Base-by-base conservation (phyloP, 139 green algal genomes). In the Chlorella sp. region DNA sequence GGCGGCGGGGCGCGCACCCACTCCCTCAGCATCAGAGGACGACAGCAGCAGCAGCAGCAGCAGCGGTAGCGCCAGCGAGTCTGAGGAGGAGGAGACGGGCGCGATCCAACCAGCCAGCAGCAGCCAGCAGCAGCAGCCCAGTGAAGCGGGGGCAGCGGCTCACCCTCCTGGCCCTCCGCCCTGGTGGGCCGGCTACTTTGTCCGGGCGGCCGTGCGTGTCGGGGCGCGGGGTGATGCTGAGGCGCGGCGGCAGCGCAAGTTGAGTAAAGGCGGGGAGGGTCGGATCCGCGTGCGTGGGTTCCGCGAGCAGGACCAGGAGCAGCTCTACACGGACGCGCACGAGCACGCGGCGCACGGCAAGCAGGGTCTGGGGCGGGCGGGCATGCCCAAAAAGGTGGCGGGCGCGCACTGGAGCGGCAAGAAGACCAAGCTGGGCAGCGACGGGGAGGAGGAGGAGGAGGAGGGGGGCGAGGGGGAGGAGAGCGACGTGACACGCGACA, bases 291-390 rank as follows among this genome's bases (percentile, higher is more conserved):
- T 87, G 5, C 72, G 71, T 20, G 91, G 85, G 35, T 97, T 97
- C 67, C 74, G 67, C 71, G 92, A 97, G 77, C 50, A 94, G 63
- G 92, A 97, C 74, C 92, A 97, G 76, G 82, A 87, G 62, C 84
- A 92, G 55, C 74, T 97, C 49, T 97, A 64, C 55, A 64, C 55
- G 22, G 22, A 27, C 4, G 55, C 27, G 55, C 22, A 30, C 14
- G 55, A 30, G 22, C 14, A 4, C 27, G 55, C 22, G 27, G 24
- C 22, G 6, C 55, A 64, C 24, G 55, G 55, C 20, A 27, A 64
- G 55, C 55, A 64, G 67, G 92, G 92, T 14, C 73, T 97, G 74
- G 92, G 92, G 1, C 80, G 87, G 1, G 75, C 73, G 30, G 70
- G 61, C 50, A 81, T 86, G 82, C 90, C 88, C 1, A 96, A 92